Evolutionary conservation across 2,329 filamentous ascomycete species (phyloP).

Genomic region (Sporothrix globosa): DNA sequence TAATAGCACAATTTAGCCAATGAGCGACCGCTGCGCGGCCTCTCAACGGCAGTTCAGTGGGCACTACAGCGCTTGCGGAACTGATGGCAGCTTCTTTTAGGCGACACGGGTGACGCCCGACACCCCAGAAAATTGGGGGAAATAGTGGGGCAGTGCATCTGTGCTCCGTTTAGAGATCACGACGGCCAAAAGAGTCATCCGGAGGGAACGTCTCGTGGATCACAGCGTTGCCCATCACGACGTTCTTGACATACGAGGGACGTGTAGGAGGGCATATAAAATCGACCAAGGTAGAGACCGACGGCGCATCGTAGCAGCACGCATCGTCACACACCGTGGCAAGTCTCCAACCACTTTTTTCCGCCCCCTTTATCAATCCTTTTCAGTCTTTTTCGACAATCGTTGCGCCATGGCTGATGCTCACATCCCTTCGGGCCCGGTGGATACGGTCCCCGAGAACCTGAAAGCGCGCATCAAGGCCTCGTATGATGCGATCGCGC

Average conservation of each 20-base stretch:
- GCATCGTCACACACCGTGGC: background rate
- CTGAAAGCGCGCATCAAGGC: constrained; percentile 45
- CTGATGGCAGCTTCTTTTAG: background rate
- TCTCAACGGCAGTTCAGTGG: background rate
- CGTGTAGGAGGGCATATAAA: background rate
- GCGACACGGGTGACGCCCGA: background rate
- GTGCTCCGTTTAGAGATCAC: background rate
- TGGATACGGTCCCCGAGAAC: constrained; percentile 36
- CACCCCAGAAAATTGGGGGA: background rate
- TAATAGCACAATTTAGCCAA: background rate
- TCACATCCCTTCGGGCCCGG: background rate
- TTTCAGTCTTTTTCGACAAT: no score
- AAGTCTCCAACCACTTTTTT: background rate
- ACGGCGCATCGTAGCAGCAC: background rate
- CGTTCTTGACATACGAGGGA: no score
- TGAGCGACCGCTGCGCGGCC: background rate
- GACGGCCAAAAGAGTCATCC: constrained; percentile 17
- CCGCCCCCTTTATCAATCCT: background rate
- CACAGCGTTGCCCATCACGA: no score
- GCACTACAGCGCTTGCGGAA: no score
- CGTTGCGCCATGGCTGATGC: background rate
- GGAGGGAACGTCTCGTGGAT: background rate
- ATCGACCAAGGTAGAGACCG: background rate
- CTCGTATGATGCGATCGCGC: constrained; percentile 44
- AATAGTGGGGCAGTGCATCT: background rate